These are phyloP conservation scores for Paspalum vaginatum DNA, from an alignment of 176 grass and related monocot genomes.

Conservation along the genomic window DNA sequence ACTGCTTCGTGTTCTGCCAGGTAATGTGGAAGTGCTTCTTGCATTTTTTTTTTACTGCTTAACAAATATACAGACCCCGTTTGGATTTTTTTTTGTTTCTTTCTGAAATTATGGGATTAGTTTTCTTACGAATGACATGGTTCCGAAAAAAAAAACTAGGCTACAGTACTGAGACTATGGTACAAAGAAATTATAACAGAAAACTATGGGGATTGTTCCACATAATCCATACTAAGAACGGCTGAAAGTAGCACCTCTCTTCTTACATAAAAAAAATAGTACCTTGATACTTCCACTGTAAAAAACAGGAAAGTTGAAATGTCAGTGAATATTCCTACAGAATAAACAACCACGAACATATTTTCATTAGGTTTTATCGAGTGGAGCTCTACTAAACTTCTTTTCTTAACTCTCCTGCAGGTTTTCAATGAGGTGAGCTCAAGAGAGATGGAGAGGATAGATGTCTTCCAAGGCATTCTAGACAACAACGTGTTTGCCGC, in stretches of 20 bases:
- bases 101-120: no score
- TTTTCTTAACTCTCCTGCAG: slow-evolving; percentile 32
- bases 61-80: no score
- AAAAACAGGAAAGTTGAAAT: background rate
- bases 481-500: slow-evolving; percentile 82
- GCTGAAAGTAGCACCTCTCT: no score
- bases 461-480: slow-evolving; percentile 84
- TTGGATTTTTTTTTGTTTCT: no score
- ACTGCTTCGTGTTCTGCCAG: slow-evolving; percentile 98
- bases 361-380: background rate
- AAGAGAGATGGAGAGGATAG: slow-evolving; percentile 97
- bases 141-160: no score
- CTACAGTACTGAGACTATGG: no score
- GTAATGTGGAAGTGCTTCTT: slow-evolving; percentile 40
- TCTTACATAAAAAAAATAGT: no score
- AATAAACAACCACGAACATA: background rate
- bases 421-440: slow-evolving; percentile 97
- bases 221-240: no score
- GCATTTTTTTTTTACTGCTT: background rate
- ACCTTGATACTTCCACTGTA: no score
- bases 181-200: no score
- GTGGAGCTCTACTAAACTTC: background rate
- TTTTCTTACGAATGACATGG: no score
- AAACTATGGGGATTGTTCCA: no score
- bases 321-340: background rate